Evolutionary conservation across 2,329 filamentous ascomycete species (phyloP), one percentile per base, ranked within the genome.

Genomic region (Cytospora paraplurivora): DNA sequence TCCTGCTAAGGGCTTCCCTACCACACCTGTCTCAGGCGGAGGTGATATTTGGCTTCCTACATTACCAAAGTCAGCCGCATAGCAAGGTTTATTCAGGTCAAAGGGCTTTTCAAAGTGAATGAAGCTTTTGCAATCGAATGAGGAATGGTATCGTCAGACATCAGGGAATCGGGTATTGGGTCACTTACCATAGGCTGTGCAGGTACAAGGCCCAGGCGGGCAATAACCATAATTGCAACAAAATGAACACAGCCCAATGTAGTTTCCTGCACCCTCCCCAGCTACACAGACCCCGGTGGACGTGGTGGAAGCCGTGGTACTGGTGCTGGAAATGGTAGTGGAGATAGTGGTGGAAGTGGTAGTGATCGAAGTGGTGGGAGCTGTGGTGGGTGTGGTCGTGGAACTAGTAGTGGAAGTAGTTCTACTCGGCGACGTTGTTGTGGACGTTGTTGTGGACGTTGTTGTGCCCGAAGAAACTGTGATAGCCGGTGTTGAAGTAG

Each of bases 391-490:
- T 7, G 19, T 17, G 37, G 8, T 38, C 15, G 44, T 49, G 21
- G 44, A 56, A 62, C 0, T 68, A 44, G 19, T 77, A 72, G 8
- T 71, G 68, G 0, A 71, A 71, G 41, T 72, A 71, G 34, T 75
- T 5, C 38, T 21, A 27, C 38, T 61, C 19, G 52, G 11, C 5
- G 56, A 38, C 5, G 56, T 34, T 12, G 33, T 33, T 12, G 32
- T 27, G 21, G 49, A 37, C 7, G 58, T 49, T 5, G 62, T 7
- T 6, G 35, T n/a, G 12, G 54, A 21, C 4, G 15, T 61, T 15
- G n/a, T 13, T 6, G 15, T n/a, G 17, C 49, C 44, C 4, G 63
- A 60, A 27, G 59, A 50, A 12, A 62, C 32, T 2, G 62, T 58
- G 12, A 66, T 17, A 11, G 66, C 52, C 10, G 62, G 57, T n/a